phyloP scores from a whole-genome alignment of 1,139 yeast genomes.

The Blastobotrys indianensis region DNA sequence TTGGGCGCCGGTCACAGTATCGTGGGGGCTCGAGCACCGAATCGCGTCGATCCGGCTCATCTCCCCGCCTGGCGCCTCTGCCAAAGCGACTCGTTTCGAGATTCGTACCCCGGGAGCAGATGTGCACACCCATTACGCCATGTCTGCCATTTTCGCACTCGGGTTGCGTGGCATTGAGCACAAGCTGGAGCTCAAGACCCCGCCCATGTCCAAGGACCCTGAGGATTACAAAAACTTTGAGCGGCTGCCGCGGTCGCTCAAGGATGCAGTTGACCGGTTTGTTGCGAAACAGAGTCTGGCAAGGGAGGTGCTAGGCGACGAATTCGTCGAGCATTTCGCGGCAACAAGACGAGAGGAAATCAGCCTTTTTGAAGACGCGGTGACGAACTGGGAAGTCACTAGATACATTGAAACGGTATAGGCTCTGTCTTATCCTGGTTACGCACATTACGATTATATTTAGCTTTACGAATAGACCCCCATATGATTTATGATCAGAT shows the following conservation, averaged over 20 bases:
- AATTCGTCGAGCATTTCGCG: slow-evolving; percentile 35
- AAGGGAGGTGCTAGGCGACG: slow-evolving; percentile 33
- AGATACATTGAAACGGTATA: slow-evolving; percentile 35
- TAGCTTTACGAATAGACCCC: too few relatives aligned
- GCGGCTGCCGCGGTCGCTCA: slow-evolving; percentile 29
- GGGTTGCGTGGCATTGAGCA: slow-evolving; percentile 33
- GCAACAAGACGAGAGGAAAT: slow-evolving; percentile 33
- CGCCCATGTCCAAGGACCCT: slow-evolving; percentile 30
- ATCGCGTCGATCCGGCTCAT: slow-evolving; percentile 35
- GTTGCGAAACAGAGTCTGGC: slow-evolving; percentile 29
- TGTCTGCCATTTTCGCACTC: slow-evolving; percentile 34
- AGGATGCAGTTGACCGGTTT: slow-evolving; percentile 30
- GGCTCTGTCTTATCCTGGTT: too few relatives aligned
- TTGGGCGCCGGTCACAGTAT: slow-evolving; percentile 37
- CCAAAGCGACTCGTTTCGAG: slow-evolving; percentile 33
- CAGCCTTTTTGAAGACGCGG: slow-evolving; percentile 32
- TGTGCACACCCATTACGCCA: slow-evolving; percentile 34
- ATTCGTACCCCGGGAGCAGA: slow-evolving; percentile 38
- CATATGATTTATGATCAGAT: too few relatives aligned
- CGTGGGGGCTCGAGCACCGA: slow-evolving; percentile 37
- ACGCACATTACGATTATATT: too few relatives aligned
- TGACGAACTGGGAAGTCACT: slow-evolving; percentile 35
- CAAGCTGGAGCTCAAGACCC: slow-evolving; percentile 25
- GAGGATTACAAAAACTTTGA: slow-evolving; percentile 19
- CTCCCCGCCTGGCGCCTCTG: slow-evolving; percentile 28